Evolutionary conservation across 2,329 filamentous ascomycete genomes (phyloP), one percentile per base, ranked within the genome.

Genomic region (Trematosphaeria pertusa): DNA sequence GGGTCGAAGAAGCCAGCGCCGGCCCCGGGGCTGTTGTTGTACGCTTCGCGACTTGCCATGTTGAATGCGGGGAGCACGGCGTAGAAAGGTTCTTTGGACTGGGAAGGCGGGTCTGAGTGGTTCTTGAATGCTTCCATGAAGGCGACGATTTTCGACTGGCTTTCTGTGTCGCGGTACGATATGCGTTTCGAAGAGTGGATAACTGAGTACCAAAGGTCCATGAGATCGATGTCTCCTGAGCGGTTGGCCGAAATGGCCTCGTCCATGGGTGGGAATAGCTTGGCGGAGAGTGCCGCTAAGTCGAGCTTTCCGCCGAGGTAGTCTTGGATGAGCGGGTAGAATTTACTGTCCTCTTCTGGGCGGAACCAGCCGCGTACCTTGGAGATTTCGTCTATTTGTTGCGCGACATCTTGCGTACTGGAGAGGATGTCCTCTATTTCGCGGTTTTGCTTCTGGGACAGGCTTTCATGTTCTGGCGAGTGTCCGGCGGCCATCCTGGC

Each of bases 381-480:
- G 12, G 64, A 63, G 18, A 72, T 62, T 28, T 54, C 45, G 24
- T 71, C 68, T 36, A 71, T 67, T 41, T 64, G 53, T 39, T 50
- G 22, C 20, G 41, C 24, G 38, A 61, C 52, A 17, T 53, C 36
- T 20, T 49, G 32, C 1, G 48, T 48, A 22, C 50, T 55, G 4
- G 60, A 46, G 6, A 65, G 30, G 22, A 57, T 61, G 42, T 7
- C 50, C 28, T 34, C 65, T 58, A 31, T 56, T 46, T 15, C 47
- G 14, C 17, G 19, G 37, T 56, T 54, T 52, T 62, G 53, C 43
- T 59, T 38, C 56, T 62, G 14, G 8, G 10, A 21, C 5, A 2
- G n/a, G 2, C n/a, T 24, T 12, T 59, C 35, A 59, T n/a, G n/a
- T n/a, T n/a, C n/a, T n/a, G n/a, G n/a, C n/a, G n/a, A n/a, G n/a